Conservation (phyloP, 2,329 filamentous ascomycete species). For the Xylariaceae sp. region DNA sequence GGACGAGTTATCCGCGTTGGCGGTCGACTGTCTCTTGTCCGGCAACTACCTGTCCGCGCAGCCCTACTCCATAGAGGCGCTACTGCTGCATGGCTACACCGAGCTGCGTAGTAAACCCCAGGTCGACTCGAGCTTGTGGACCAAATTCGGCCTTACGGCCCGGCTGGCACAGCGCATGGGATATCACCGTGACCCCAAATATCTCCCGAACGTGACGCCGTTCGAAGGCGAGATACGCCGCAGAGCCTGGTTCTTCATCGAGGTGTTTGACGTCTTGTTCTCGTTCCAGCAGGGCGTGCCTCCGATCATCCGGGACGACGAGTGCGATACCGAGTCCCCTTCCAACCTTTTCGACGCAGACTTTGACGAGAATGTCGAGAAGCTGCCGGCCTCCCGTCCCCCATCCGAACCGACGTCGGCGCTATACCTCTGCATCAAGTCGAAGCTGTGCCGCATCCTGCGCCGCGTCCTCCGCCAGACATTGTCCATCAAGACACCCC, state of each 20-base stretch:
- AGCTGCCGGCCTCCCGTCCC: slow-evolving; percentile 39
- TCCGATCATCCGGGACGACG: slow-evolving; percentile 41
- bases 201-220: slow-evolving; percentile 38
- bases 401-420: slow-evolving; percentile 39
- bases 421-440: slow-evolving; percentile 39
- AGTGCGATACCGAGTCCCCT: slow-evolving; percentile 42
- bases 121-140: slow-evolving; percentile 41
- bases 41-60: slow-evolving; percentile 43
- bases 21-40: slow-evolving; percentile 42
- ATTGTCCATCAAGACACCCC: slow-evolving; percentile 32
- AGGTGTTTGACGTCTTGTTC: slow-evolving; percentile 43
- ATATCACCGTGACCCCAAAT: slow-evolving; percentile 44
- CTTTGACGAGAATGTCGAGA: slow-evolving; percentile 42
- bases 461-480: slow-evolving; percentile 39
- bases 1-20: slow-evolving; percentile 32
- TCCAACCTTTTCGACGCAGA: slow-evolving; percentile 45
- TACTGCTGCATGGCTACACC: slow-evolving; percentile 41
- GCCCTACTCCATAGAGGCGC: slow-evolving; percentile 43
- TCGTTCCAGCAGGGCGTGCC: slow-evolving; percentile 51
- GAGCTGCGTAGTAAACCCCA: slow-evolving; percentile 38
- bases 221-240: slow-evolving; percentile 49
- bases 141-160: slow-evolving; percentile 40
- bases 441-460: slow-evolving; percentile 38
- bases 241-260: slow-evolving; percentile 43
- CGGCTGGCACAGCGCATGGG: slow-evolving; percentile 47